These are phyloP conservation scores for Aureobasidium sp. DNA, from an alignment of 2,329 filamentous ascomycete species.

Conservation along the genomic window DNA sequence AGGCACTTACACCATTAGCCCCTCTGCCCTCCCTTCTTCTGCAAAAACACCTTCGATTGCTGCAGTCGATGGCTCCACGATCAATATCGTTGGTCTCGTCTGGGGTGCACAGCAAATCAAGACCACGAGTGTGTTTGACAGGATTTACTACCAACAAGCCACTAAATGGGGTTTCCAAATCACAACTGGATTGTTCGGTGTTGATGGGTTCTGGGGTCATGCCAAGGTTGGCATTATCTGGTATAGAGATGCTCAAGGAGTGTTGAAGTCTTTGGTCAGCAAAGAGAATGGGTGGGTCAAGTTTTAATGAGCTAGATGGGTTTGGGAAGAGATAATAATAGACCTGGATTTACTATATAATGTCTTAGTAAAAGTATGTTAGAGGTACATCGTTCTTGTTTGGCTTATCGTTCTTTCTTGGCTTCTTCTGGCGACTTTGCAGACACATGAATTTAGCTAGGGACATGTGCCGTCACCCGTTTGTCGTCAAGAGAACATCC, in stretches of 20 bases:
- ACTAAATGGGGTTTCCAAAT: constrained; percentile 4
- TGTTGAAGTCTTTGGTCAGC: constrained; percentile 7
- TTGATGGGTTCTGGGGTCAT: constrained; percentile 8
- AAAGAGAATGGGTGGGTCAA: constrained; percentile 6
- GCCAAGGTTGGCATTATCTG: constrained; percentile 13
- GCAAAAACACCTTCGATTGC: background rate
- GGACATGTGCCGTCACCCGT: too few species aligned
- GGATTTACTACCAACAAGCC: constrained; percentile 2
- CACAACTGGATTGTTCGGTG: constrained; percentile 1
- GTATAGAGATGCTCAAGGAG: constrained; percentile 11
- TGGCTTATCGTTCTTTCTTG: too few species aligned
- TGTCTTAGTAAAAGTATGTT: too few species aligned
- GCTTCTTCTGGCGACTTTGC: too few species aligned
- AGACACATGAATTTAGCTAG: too few species aligned
- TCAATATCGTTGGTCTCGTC: background rate
- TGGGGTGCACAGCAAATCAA: constrained; percentile 13
- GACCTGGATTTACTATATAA: too few species aligned
- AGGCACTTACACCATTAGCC: constrained; percentile 12
- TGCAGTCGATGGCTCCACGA: background rate
- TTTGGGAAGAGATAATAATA: too few species aligned
- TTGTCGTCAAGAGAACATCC: too few species aligned
- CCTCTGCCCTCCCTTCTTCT: constrained; percentile 6
- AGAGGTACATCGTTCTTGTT: too few species aligned
- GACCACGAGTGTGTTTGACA: background rate
- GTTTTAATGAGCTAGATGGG: background rate